Evolutionary conservation across 768 basidiomycete genomes (phyloP).

Genomic region (Pulveroboletus ravenelii): DNA sequence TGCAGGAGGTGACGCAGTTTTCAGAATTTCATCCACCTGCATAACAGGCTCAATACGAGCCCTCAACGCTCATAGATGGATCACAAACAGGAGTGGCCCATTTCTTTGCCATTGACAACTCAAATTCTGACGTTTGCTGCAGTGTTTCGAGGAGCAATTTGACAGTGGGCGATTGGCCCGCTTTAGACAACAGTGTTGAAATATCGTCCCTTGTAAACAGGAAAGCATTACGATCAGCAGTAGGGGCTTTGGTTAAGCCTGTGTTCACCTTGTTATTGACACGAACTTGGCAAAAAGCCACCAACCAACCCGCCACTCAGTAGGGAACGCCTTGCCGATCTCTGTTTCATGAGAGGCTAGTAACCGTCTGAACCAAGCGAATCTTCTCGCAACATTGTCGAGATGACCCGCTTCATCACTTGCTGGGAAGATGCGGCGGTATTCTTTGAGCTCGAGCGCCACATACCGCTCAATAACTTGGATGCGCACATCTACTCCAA

Average conservation of each 20-base stretch:
- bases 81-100: constrained; percentile 67
- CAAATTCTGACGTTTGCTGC: constrained; percentile 85
- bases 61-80: not conserved
- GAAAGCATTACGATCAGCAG: not conserved
- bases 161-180: constrained; percentile 67
- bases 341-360: constrained; percentile 86
- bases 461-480: constrained; percentile 87
- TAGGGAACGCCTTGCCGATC: constrained; percentile 76
- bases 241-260: not conserved
- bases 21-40: constrained; percentile 65
- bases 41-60: not conserved
- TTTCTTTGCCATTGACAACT: constrained; percentile 73
- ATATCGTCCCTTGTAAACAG: constrained; percentile 67
- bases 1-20: constrained; percentile 46
- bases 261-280: constrained; percentile 77
- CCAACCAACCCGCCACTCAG: constrained; percentile 83
- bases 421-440: constrained; percentile 89
- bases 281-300: constrained; percentile 77
- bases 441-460: constrained; percentile 88
- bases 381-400: constrained; percentile 89
- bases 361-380: constrained; percentile 90
- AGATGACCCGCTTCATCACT: constrained; percentile 94
- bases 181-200: constrained; percentile 73
- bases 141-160: constrained; percentile 80
- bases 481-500: constrained; percentile 77